Evolutionary conservation across 208 protist genomes (phyloP).

Genomic region (Crithidia acanthocephali): DNA sequence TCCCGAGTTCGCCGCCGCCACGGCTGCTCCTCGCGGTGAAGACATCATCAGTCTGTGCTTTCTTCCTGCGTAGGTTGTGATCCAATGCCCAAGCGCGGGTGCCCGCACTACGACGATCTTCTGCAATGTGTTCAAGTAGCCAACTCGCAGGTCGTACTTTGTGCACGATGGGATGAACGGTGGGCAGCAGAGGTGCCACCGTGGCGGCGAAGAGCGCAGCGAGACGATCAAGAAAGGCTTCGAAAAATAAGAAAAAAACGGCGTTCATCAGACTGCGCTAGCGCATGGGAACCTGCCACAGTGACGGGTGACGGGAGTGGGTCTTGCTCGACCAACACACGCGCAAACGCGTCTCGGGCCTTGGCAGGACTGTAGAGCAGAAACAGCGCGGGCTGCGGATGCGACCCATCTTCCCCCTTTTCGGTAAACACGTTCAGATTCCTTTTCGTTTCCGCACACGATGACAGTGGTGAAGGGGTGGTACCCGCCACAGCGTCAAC

Average conservation of each 20-base stretch:
- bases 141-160: conserved; percentile 33
- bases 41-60: neutral
- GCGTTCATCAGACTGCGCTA: neutral
- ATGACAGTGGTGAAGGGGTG: neutral
- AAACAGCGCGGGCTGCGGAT: conserved; percentile 2
- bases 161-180: neutral
- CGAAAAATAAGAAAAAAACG: neutral
- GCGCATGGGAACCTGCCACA: neutral
- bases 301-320: neutral
- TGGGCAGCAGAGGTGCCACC: conserved; percentile 12
- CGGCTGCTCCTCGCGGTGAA: neutral
- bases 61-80: neutral
- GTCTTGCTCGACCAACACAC: neutral
- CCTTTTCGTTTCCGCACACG: neutral
- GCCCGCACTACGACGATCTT: conserved; percentile 13
- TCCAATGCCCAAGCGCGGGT: neutral
- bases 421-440: too few species aligned
- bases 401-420: neutral
- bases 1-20: too few species aligned
- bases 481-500: neutral
- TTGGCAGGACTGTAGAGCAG: conserved; percentile 25
- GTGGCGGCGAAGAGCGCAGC: conserved; percentile 9
- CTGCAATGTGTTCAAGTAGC: conserved; percentile 38
- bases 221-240: conserved; percentile 11
- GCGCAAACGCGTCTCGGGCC: conserved; percentile 5